Percentiles rank a stretch among this genome's conserved stretches.
phyloP scores from a whole-genome alignment of 2,329 filamentous ascomycete genomes.

The Ophiognomonia clavigignenti-juglandacearum region DNA sequence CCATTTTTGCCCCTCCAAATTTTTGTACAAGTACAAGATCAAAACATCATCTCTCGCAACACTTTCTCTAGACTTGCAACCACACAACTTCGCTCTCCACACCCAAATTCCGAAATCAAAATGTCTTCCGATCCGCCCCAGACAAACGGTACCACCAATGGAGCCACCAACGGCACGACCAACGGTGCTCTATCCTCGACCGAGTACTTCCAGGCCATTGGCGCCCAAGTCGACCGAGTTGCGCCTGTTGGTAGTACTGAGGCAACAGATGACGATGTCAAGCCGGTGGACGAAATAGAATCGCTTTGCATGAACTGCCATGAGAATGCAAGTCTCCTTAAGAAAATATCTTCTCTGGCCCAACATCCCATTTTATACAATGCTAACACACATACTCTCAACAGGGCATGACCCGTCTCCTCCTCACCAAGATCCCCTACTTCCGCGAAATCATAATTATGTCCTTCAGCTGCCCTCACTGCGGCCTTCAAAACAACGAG shows the following conservation, averaged over 20 bases:
- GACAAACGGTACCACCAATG: slow-evolving; percentile 22
- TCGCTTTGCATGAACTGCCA: slow-evolving; percentile 85
- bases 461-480: slow-evolving; percentile 91
- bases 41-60: too few relatives aligned
- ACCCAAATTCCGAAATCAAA: not conserved
- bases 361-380: too few relatives aligned
- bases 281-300: slow-evolving; percentile 64
- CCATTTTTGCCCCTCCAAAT: slow-evolving; percentile 35
- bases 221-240: slow-evolving; percentile 53
- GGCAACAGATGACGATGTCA: slow-evolving; percentile 41
- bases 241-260: slow-evolving; percentile 31
- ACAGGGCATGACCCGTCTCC: slow-evolving; percentile 77
- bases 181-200: slow-evolving; percentile 32
- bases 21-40: too few relatives aligned
- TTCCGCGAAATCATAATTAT: slow-evolving; percentile 97
- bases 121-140: slow-evolving; percentile 27
- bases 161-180: slow-evolving; percentile 24
- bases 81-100: not conserved
- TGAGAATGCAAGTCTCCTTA: slow-evolving; percentile 56
- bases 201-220: slow-evolving; percentile 60
- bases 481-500: slow-evolving; percentile 85
- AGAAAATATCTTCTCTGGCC: not conserved
- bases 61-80: too few relatives aligned
- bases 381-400: not conserved
- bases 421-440: slow-evolving; percentile 90